phyloP scores from a whole-genome alignment of 1,139 yeast species.

The Tardiomyces digboiensis region DNA sequence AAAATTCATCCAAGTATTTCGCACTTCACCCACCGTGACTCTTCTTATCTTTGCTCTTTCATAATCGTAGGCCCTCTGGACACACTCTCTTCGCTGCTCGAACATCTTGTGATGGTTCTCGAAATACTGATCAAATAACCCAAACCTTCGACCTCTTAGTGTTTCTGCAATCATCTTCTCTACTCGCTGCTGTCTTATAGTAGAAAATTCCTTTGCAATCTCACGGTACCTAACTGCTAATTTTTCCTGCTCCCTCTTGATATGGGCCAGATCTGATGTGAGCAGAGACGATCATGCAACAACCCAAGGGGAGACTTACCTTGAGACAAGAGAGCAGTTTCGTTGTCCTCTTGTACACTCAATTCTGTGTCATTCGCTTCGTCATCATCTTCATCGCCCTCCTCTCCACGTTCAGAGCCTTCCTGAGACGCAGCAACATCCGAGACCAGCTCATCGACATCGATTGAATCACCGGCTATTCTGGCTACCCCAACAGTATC shows the following conservation, averaged over 20 bases:
- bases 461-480: background rate
- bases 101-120: slow-evolving; percentile 14
- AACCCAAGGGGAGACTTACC: background rate
- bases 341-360: background rate
- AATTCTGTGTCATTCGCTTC: background rate
- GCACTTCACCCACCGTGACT: slow-evolving; percentile 19
- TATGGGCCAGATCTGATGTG: background rate
- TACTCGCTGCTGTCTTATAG: slow-evolving; percentile 21
- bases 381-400: slow-evolving; percentile 1
- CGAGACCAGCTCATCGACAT: background rate
- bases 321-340: background rate
- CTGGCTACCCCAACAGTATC: background rate
- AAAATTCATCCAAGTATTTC: slow-evolving; percentile 22
- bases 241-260: slow-evolving; percentile 16
- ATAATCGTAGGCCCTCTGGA: slow-evolving; percentile 12
- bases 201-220: slow-evolving; percentile 19
- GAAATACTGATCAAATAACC: slow-evolving; percentile 14
- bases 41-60: slow-evolving; percentile 15
- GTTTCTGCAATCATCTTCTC: slow-evolving; percentile 16
- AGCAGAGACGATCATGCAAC: background rate
- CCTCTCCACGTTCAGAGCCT: background rate
- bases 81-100: slow-evolving; percentile 11
- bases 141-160: slow-evolving; percentile 14
- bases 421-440: background rate
- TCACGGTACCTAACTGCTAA: slow-evolving; percentile 20